Evolutionary conservation across 2,329 filamentous ascomycete genomes (phyloP).

Genomic region (Alternaria tenuissima): DNA sequence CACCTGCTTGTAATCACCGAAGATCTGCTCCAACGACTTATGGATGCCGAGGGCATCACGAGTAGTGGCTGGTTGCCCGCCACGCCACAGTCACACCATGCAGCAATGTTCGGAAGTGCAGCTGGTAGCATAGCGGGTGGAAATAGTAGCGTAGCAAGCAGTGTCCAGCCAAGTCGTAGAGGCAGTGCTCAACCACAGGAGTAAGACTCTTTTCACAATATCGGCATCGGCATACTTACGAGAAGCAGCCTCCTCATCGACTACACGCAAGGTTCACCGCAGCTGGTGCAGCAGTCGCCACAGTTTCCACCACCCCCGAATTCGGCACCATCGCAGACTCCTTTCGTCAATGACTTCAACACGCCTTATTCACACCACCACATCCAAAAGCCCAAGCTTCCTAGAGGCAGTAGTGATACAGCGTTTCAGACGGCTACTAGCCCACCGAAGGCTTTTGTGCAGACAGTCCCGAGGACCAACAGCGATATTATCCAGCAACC

Average conservation of each 20-base stretch:
- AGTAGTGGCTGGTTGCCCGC: conserved; percentile 48
- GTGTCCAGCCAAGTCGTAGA: conserved; percentile 32
- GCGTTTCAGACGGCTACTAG: conserved; percentile 13
- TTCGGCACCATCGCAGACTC: neutral
- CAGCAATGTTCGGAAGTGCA: conserved; percentile 34
- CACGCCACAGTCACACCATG: conserved; percentile 45
- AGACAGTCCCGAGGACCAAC: conserved; percentile 29
- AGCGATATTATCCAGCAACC: conserved; percentile 43
- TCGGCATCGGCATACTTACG: conserved; percentile 1
- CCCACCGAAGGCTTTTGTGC: conserved; percentile 18
- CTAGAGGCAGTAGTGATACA: conserved; percentile 37
- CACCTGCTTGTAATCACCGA: conserved; percentile 49
- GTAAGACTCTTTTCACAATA: conserved; percentile 19
- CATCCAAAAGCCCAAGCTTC: conserved; percentile 26
- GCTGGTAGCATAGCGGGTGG: conserved; percentile 22
- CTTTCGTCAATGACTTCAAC: conserved; percentile 30
- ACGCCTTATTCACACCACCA: conserved; percentile 30
- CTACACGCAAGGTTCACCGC: conserved; percentile 11
- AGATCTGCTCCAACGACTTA: conserved; percentile 42
- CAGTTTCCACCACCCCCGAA: conserved; percentile 4
- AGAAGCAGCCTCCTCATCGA: conserved; percentile 10
- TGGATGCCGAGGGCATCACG: conserved; percentile 45
- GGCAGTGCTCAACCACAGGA: conserved; percentile 39
- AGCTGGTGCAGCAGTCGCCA: conserved; percentile 6
- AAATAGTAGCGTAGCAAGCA: conserved; percentile 34